phyloP scores from a whole-genome alignment of 225 moss, liverwort and hornwort species.

The Antitrichia curtipendula region DNA sequence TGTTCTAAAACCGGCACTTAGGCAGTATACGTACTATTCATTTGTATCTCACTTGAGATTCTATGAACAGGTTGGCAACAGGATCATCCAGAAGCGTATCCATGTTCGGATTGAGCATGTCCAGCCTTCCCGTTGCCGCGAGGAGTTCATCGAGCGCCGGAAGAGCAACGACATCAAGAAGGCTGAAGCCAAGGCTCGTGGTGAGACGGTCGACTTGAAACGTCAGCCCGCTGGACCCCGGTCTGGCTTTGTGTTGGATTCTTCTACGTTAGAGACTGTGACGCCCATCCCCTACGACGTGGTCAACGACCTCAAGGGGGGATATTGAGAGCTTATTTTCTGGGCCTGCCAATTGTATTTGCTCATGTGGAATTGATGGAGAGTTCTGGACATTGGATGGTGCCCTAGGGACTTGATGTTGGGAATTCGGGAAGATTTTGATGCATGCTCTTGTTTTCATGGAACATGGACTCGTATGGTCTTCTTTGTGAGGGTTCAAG shows the following conservation, averaged over 20 bases:
- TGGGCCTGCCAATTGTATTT: neutral
- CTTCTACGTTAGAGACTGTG: slow-evolving; percentile 61
- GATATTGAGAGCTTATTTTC: slow-evolving; percentile 14
- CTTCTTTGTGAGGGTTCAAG: neutral
- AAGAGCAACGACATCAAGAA: slow-evolving; percentile 48
- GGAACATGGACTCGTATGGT: neutral
- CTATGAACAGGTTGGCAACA: neutral
- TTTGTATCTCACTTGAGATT: neutral
- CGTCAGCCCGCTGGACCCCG: slow-evolving; percentile 61
- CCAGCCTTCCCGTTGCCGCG: slow-evolving; percentile 56
- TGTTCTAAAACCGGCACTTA: neutral
- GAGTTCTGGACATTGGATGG: neutral
- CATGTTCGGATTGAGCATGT: slow-evolving; percentile 37
- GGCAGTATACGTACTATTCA: neutral
- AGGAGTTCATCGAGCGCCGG: slow-evolving; percentile 53
- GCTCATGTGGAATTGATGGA: neutral
- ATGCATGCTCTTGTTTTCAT: neutral
- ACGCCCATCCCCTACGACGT: slow-evolving; percentile 81
- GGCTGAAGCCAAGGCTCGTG: slow-evolving; percentile 22
- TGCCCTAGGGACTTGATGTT: neutral
- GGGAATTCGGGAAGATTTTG: neutral
- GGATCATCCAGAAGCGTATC: slow-evolving; percentile 34
- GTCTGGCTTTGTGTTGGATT: slow-evolving; percentile 54
- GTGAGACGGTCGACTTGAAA: slow-evolving; percentile 38
- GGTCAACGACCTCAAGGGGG: slow-evolving; percentile 76